phyloP scores from a whole-genome alignment of 2,329 filamentous ascomycete species.

The Epicoccum nigrum region DNA sequence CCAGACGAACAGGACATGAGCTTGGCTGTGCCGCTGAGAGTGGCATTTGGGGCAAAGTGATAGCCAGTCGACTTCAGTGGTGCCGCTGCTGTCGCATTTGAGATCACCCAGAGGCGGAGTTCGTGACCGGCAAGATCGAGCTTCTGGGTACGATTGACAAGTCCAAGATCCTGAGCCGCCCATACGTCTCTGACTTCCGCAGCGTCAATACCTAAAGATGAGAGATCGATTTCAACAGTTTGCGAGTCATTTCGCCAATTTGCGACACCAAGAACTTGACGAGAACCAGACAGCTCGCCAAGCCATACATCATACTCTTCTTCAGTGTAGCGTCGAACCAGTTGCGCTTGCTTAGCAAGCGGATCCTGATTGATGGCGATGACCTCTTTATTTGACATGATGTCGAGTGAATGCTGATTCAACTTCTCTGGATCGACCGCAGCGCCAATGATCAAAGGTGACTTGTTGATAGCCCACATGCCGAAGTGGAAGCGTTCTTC shows the following conservation, averaged over 20 bases:
- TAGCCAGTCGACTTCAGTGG: conserved; percentile 31
- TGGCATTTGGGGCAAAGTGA: conserved; percentile 40
- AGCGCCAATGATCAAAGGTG: conserved; percentile 53
- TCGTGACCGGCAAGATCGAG: conserved; percentile 34
- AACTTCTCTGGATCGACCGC: conserved; percentile 38
- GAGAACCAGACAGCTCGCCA: conserved; percentile 45
- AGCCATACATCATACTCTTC: conserved; percentile 49
- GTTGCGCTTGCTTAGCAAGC: conserved; percentile 58
- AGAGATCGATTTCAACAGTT: conserved; percentile 40
- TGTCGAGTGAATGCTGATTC: conserved; percentile 31
- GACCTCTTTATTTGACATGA: conserved; percentile 58
- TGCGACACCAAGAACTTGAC: conserved; percentile 45
- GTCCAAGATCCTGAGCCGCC: conserved; percentile 33
- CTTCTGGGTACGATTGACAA: conserved; percentile 21
- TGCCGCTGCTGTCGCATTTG: conserved; percentile 31
- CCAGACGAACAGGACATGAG: conserved; percentile 29
- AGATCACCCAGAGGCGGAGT: conserved; percentile 44
- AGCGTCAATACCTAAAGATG: conserved; percentile 38
- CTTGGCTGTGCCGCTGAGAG: conserved; percentile 38
- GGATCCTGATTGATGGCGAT: conserved; percentile 65
- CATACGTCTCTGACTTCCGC: conserved; percentile 48
- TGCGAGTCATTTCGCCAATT: conserved; percentile 47
- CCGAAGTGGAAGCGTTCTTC: conserved; percentile 55
- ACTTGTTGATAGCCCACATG: conserved; percentile 56
- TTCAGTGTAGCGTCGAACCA: conserved; percentile 51